These are phyloP conservation scores for Coffea humblotiana DNA, from an alignment of 305 asterid genomes.

Conservation along the genomic window DNA sequence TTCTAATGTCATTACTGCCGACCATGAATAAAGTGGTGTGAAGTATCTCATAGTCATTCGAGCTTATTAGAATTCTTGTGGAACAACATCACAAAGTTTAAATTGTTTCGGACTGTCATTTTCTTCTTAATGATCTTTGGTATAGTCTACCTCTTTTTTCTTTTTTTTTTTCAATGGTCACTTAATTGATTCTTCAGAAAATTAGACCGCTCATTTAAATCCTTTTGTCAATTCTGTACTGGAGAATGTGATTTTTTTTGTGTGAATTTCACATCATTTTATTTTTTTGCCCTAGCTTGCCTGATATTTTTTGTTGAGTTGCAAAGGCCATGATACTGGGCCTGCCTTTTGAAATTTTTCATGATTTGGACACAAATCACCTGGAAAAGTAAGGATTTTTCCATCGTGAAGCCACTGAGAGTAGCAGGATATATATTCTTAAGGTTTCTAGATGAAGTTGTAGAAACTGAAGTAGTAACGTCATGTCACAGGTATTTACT, in stretches of 20 bases:
- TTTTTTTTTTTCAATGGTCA: neutral
- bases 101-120: neutral
- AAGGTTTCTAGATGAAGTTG: neutral
- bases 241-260: neutral
- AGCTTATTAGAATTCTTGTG: neutral
- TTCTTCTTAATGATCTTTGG: neutral
- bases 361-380: neutral
- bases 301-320: neutral
- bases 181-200: neutral
- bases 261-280: neutral
- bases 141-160: neutral
- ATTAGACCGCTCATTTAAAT: neutral
- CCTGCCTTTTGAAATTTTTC: neutral
- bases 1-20: no score
- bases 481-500: neutral
- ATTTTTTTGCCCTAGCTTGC: neutral
- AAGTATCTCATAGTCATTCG: neutral
- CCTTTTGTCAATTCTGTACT: neutral
- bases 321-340: neutral
- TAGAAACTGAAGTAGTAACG: neutral
- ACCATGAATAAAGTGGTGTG: neutral
- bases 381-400: slow-evolving; percentile 6
- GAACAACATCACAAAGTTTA: neutral
- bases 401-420: neutral
- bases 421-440: neutral